Evolutionary conservation across 2,329 filamentous ascomycete genomes (phyloP).

Genomic region (Epicoccum nigrum): DNA sequence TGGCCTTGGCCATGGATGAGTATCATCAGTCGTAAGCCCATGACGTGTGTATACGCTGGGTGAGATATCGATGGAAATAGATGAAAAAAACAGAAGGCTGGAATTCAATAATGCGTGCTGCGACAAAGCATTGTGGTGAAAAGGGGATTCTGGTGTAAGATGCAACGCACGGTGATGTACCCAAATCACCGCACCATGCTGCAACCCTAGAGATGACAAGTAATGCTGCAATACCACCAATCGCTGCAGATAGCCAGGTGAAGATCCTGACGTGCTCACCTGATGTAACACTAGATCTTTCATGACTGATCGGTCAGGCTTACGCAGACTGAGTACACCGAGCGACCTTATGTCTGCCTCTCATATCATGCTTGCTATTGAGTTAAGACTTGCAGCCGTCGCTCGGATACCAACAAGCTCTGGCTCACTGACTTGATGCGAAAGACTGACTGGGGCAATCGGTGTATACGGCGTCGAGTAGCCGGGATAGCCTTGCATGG

Average conservation of each 20-base stretch:
- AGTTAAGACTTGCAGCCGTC: constrained; percentile 39
- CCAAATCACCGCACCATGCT: too few relatives aligned
- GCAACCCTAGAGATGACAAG: too few relatives aligned
- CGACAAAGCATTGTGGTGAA: neutral
- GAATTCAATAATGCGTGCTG: constrained; percentile 4
- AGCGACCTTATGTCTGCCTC: neutral
- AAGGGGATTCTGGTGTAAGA: neutral
- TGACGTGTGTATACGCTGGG: neutral
- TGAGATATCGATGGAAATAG: neutral
- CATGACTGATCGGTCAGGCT: neutral
- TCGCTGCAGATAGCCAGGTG: too few relatives aligned
- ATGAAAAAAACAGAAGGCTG: neutral
- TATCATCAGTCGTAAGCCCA: constrained; percentile 14
- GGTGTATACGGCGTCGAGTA: constrained; percentile 27
- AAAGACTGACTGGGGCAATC: constrained; percentile 18
- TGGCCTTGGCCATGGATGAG: neutral
- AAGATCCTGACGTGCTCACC: too few relatives aligned
- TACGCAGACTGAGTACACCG: neutral
- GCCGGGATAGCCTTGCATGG: constrained; percentile 36
- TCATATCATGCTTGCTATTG: constrained; percentile 47
- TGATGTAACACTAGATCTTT: neutral
- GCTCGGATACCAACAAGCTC: constrained; percentile 44
- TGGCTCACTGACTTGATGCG: constrained; percentile 43
- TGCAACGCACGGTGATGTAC: neutral
- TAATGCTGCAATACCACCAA: too few relatives aligned